Evolutionary conservation across 768 basidiomycete genomes (phyloP), one percentile per base, ranked within the genome.

Genomic region (Cystobasidium tubakii): DNA sequence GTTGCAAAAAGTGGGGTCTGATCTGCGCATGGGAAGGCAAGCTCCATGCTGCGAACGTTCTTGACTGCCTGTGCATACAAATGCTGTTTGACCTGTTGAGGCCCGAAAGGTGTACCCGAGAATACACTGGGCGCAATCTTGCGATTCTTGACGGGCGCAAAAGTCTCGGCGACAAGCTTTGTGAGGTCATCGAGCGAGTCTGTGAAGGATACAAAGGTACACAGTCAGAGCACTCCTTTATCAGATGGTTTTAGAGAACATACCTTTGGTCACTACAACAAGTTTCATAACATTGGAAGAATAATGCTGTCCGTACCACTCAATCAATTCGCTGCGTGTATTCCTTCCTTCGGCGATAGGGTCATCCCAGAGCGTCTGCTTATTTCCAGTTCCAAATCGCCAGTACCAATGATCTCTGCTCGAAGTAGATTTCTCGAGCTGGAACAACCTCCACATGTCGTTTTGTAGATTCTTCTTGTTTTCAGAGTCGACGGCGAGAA

Each of bases 401-500:
- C 79, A 78, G 76, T 81, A 83, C 1, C 79, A 78, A 73, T 84
- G 83, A 79, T 78, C 46, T 77, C 77, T 76, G 81, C 81, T 70
- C 79, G 46, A 54, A 17, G 75, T 71, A 27, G 89, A 85, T 81
- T 98, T 98, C 82, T 90, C 91, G 29, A 97, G 82, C 81, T 99
- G 95, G 82, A 90, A 98, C 73, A 94, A 87, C n/a, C 95, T 87
- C 90, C 92, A 94, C 79, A 88, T 83, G 79, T 97, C 92, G 1
- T 85, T 83, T 80, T 95, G 94, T 60, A 90, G 86, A 80, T 98
- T 99, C 83, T 96, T 95, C 83, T 92, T 91, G 84, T 97, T 89
- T 81, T 99, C 96, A 0, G 92, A 95, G 80, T 99, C 89, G 50
- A 99, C 94, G 0, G 96, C 95, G 77, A 92, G 92, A 75, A 96